A percentile compares a stretch with the other conserved stretches of the same genome.
These are phyloP conservation scores for Simplicillium aogashimaense DNA, from an alignment of 2,329 filamentous ascomycete species.

Conservation along the genomic window DNA sequence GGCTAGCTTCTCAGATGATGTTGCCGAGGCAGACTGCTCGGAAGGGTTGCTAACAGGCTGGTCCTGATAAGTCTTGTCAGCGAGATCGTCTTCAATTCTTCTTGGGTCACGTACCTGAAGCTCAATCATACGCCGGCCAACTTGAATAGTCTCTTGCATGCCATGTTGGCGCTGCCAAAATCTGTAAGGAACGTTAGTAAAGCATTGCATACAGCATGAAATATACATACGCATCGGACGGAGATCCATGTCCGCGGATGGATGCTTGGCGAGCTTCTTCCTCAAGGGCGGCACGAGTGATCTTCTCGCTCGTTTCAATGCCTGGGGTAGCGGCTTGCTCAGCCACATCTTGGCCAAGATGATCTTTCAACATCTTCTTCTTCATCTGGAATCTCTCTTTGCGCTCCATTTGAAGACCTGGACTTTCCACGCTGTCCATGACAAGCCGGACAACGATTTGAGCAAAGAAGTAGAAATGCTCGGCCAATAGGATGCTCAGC, in stretches of 20 bases:
- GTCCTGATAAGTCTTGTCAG: too few relatives aligned
- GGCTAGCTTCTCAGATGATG: too few relatives aligned
- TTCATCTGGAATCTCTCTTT: constrained; percentile 72
- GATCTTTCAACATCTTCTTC: constrained; percentile 69
- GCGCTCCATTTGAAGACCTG: constrained; percentile 76
- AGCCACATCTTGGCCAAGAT: constrained; percentile 46
- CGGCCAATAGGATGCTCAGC: constrained; percentile 71
- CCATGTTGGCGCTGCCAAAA: constrained; percentile 55
- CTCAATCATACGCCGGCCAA: constrained; percentile 45
- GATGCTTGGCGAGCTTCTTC: constrained; percentile 48
- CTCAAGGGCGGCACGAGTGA: constrained; percentile 55
- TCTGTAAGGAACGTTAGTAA: constrained; percentile 21
- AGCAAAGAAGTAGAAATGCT: constrained; percentile 79
- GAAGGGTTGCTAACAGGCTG: too few relatives aligned
- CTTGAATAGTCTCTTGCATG: constrained; percentile 45
- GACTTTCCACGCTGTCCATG: constrained; percentile 73
- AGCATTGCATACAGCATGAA: background rate
- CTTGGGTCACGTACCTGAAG: constrained; percentile 21
- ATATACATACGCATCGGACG: constrained; percentile 37
- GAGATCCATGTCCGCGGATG: constrained; percentile 34
- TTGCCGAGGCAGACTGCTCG: too few relatives aligned
- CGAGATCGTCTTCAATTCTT: background rate
- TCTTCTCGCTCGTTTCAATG: constrained; percentile 46
- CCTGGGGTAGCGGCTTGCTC: constrained; percentile 36
- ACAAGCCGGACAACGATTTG: constrained; percentile 63